Conservation (phyloP, 192 early-diverging fungal species). For the Pilaira anomala region DNA sequence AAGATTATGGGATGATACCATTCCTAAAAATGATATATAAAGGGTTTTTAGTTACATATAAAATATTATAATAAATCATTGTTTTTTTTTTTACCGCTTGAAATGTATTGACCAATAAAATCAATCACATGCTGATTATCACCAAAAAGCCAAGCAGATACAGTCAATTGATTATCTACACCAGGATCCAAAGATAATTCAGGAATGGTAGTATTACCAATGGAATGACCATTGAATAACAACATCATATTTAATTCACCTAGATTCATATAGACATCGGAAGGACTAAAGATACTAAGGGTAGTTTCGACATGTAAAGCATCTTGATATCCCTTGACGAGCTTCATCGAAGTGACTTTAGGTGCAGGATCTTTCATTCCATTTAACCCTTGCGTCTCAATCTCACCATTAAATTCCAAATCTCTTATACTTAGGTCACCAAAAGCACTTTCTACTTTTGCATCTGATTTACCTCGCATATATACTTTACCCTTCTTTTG, state of each 20-base stretch:
- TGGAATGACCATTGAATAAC: conserved; percentile 15
- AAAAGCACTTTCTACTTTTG: conserved; percentile 27
- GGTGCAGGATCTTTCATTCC: conserved; percentile 36
- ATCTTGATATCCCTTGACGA: conserved; percentile 26
- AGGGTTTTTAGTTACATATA: neutral
- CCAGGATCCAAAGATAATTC: conserved; percentile 18
- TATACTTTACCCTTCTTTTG: conserved; percentile 16
- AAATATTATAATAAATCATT: neutral
- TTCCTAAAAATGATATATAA: neutral
- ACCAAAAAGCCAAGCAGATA: conserved; percentile 13
- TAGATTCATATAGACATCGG: conserved; percentile 30
- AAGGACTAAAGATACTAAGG: conserved; percentile 31
- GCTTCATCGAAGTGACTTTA: conserved; percentile 16
- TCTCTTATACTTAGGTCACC: conserved; percentile 25
- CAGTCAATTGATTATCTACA: conserved; percentile 13
- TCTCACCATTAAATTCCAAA: conserved; percentile 32
- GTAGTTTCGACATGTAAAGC: conserved; percentile 15
- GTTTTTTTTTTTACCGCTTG: conserved; percentile 3
- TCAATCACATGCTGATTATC: conserved; percentile 8
- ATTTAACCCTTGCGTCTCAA: conserved; percentile 35
- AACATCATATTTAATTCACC: conserved; percentile 27
- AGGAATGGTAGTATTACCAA: conserved; percentile 31
- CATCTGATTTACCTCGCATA: conserved; percentile 31
- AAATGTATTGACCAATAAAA: conserved; percentile 25
- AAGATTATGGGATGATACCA: conserved; percentile 8